phyloP scores from a whole-genome alignment of 2,329 filamentous ascomycete species.

The Cladosporium sp. region DNA sequence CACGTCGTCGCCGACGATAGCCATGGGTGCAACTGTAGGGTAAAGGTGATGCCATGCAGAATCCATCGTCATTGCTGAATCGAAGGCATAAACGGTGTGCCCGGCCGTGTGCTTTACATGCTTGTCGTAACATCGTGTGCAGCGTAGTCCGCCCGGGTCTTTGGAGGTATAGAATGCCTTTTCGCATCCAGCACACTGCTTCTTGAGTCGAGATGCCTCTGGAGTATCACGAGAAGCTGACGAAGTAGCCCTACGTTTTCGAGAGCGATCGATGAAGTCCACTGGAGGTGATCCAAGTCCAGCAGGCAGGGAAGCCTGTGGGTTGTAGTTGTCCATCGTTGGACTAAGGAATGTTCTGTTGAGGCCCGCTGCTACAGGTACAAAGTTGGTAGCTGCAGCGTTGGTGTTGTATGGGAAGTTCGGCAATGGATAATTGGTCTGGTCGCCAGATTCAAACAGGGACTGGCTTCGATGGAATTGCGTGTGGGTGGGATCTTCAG shows the following conservation, averaged over 20 bases:
- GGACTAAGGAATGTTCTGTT: not conserved
- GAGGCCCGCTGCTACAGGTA: not conserved
- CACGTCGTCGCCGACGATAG: not conserved
- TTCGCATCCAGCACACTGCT: conserved; percentile 7
- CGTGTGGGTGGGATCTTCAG: not conserved
- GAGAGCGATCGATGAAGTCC: not conserved
- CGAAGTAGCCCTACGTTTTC: not conserved
- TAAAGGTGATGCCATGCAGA: not conserved
- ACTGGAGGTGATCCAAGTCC: not conserved
- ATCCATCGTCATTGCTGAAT: not conserved
- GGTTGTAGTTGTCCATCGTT: not conserved
- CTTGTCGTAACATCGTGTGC: conserved; percentile 10
- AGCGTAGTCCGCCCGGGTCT: conserved; percentile 1
- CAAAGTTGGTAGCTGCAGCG: not conserved
- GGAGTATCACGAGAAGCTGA: not conserved
- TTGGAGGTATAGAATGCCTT: conserved; percentile 10
- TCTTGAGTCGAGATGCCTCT: conserved; percentile 5
- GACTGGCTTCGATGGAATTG: not conserved
- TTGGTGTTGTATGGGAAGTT: not conserved
- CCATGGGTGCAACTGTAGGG: not conserved
- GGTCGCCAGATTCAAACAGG: not conserved
- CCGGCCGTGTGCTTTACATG: conserved; percentile 12
- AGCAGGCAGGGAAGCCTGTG: not conserved
- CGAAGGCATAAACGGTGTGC: conserved; percentile 4
- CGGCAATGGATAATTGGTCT: not conserved